Evolutionary conservation across 805 yeast species (phyloP), one percentile per base, ranked within the genome.

Genomic region (Debaryomyces hansenii): DNA sequence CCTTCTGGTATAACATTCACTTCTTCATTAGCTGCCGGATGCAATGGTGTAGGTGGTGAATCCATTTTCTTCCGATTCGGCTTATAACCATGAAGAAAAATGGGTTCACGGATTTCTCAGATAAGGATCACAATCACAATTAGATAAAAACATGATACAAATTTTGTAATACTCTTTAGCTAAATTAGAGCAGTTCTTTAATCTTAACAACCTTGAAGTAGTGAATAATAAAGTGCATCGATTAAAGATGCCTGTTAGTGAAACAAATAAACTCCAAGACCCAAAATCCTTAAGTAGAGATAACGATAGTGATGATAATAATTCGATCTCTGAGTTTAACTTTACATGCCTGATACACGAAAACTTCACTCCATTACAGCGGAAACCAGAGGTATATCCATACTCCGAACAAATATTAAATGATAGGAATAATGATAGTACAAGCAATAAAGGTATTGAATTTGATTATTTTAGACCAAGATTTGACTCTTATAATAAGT

Each of bases 21-120:
- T 46, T 69, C 74, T 46, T 62, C 69, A 51, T 69, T 63, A 6
- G 70, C 60, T 6, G 52, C 66, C 8, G 70, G 70, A 45, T 65
- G 74, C 21, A 47, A 44, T 4, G 75, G 75, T 2, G 74, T 66
- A 7, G 62, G 59, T 14, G 74, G 75, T 18, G 52, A 42, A 31
- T 44, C 32, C 56, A 57, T 56, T 9, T 18, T 33, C 40, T 28
- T 33, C 46, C 43, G 42, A 47, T 35, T 42, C 46, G 43, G 34
- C 16, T 39, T 15, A 39, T 21, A 5, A n/a, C 10, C 16, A 39
- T 32, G 20, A 39, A 39, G n/a, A 7, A 21, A 39, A 14, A 29
- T 28, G 24, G 24, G 24, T 14, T 12, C 34, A 39, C 33, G 28
- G 28, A 16, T 28, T 15, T 12, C 29, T 16, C 41, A 39, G 41